phyloP scores from a whole-genome alignment of 208 protist species.

The Phytomonas sp. region DNA sequence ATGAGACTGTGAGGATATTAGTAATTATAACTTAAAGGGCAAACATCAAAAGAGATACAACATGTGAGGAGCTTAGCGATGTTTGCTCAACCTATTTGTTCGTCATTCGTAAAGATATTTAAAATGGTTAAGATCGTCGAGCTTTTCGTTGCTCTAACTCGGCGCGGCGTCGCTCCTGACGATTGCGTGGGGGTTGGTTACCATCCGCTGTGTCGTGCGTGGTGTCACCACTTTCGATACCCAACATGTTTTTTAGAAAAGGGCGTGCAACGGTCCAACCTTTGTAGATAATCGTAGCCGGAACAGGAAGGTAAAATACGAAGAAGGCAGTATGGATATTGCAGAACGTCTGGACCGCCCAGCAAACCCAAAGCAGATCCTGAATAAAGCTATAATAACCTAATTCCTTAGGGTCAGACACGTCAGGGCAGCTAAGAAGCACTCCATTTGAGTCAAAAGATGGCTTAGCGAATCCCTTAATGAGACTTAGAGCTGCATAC shows the following conservation, averaged over 20 bases:
- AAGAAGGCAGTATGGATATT: constrained; percentile 62
- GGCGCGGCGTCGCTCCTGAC: constrained; percentile 56
- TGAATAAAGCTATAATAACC: constrained; percentile 76
- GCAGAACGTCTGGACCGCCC: constrained; percentile 73
- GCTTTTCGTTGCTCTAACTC: constrained; percentile 60
- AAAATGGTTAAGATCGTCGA: constrained; percentile 5
- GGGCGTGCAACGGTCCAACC: constrained; percentile 40
- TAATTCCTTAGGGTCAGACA: constrained; percentile 65
- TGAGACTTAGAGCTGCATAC: constrained; percentile 34
- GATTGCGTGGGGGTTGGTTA: constrained; percentile 19
- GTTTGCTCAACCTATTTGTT: neutral
- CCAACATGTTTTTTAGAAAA: constrained; percentile 19
- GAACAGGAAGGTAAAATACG: constrained; percentile 84
- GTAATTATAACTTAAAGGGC: too few relatives aligned
- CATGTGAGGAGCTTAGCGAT: too few relatives aligned
- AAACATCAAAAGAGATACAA: too few relatives aligned
- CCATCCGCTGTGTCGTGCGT: neutral
- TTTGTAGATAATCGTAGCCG: constrained; percentile 66
- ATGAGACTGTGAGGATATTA: too few relatives aligned
- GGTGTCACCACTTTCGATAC: constrained; percentile 12
- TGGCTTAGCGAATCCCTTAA: constrained; percentile 53
- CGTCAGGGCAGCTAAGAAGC: constrained; percentile 68
- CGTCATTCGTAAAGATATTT: constrained; percentile 2
- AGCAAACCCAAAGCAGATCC: constrained; percentile 86
- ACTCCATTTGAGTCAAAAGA: constrained; percentile 35